Conservation (phyloP, 306 rosid genomes). For the Quercus cerris region DNA sequence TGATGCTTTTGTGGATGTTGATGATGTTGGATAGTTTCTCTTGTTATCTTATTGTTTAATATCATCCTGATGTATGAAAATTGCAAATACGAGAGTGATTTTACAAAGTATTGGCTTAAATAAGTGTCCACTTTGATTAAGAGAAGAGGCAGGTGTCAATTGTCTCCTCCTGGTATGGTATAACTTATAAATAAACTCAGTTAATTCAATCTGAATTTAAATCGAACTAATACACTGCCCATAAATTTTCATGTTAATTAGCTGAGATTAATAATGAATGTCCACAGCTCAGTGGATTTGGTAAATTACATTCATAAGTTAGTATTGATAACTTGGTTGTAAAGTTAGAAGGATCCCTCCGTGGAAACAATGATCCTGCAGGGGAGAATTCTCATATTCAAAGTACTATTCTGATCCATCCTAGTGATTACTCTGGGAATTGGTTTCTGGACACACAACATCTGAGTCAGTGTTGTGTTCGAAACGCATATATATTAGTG, state of each 20-base stretch:
- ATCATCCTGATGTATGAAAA: background rate
- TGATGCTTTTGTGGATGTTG: constrained; percentile 45
- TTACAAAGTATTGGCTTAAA: too few relatives aligned
- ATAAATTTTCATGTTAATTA: background rate
- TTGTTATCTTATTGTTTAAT: constrained; percentile 22
- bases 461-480: background rate
- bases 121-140: too few relatives aligned
- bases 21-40: constrained; percentile 25
- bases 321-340: too few relatives aligned
- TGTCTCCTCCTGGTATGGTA: too few relatives aligned
- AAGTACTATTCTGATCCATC: background rate
- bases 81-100: too few relatives aligned
- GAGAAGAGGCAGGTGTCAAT: too few relatives aligned
- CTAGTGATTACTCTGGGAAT: background rate
- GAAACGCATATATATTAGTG: background rate
- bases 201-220: background rate
- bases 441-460: background rate
- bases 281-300: too few relatives aligned
- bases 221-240: background rate
- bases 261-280: background rate
- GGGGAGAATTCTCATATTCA: background rate
- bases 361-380: background rate
- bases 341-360: background rate
- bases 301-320: too few relatives aligned
- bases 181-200: background rate